These are phyloP conservation scores for Salicornia ramosissima DNA, from an alignment of 148 eudicot genomes.

Conservation along the genomic window DNA sequence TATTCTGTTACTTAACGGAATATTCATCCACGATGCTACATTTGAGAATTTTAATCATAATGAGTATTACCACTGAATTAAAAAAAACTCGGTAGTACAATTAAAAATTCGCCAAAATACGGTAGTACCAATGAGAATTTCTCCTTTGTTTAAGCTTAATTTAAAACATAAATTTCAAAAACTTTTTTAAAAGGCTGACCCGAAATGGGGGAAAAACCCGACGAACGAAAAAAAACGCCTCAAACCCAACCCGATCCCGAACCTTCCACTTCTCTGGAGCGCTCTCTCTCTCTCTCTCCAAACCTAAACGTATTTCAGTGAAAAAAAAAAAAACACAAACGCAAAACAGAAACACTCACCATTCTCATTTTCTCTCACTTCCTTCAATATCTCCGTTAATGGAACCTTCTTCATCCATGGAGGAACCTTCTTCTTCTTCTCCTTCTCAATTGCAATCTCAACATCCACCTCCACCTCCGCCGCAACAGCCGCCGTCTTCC, in stretches of 20 bases:
- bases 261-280: conserved; percentile 10
- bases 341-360: neutral
- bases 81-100: too few relatives aligned
- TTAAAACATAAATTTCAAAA: too few relatives aligned
- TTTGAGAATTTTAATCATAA: too few relatives aligned
- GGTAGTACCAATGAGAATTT: too few relatives aligned
- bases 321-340: too few relatives aligned
- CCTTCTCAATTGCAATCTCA: neutral
- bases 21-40: too few relatives aligned
- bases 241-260: conserved; percentile 16
- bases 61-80: too few relatives aligned
- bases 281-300: conserved; percentile 1
- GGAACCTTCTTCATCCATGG: conserved; percentile 11
- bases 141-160: too few relatives aligned
- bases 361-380: conserved; percentile 1
- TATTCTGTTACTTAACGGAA: too few relatives aligned
- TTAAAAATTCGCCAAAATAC: too few relatives aligned
- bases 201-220: neutral
- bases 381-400: neutral
- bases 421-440: neutral
- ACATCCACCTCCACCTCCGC: neutral
- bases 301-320: conserved; percentile 19
- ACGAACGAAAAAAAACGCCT: neutral
- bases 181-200: too few relatives aligned
- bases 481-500: conserved; percentile 8